These are phyloP conservation scores for Abrus pulchellus DNA, from an alignment of 306 rosid species.

Conservation along the genomic window DNA sequence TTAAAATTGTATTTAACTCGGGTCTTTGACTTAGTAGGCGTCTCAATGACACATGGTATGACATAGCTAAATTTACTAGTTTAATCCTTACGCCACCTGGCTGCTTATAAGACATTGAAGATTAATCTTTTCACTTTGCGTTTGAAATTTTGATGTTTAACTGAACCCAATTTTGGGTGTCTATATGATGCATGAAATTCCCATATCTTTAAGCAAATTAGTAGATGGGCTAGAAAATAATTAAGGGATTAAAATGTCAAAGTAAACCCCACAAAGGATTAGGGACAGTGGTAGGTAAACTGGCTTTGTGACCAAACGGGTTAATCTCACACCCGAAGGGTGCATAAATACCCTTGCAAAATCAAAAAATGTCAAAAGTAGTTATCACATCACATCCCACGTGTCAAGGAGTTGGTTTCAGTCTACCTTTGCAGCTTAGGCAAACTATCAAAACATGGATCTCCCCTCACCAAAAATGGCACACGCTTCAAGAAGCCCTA, in stretches of 20 bases:
- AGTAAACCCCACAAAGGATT: conserved; percentile 17
- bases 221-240: not conserved
- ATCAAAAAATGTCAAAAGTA: conserved; percentile 29
- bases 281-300: conserved; percentile 12
- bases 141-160: conserved; percentile 1
- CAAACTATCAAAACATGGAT: conserved; percentile 32
- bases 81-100: conserved; percentile 38
- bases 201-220: not conserved
- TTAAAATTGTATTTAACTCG: conserved; percentile 42
- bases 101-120: conserved; percentile 12
- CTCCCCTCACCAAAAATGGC: not conserved
- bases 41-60: conserved; percentile 44
- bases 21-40: conserved; percentile 47
- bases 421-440: conserved; percentile 38
- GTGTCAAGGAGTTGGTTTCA: conserved; percentile 47
- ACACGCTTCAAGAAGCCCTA: not conserved
- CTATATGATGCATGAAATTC: conserved; percentile 3
- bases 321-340: not conserved
- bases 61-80: conserved; percentile 31
- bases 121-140: conserved; percentile 23
- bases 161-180: not conserved
- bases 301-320: conserved; percentile 1
- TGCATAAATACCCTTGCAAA: not conserved
- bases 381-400: conserved; percentile 43
- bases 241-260: conserved; percentile 10